Conservation (phyloP, 202 grass and related monocot species). For the Panicum virgatum region DNA sequence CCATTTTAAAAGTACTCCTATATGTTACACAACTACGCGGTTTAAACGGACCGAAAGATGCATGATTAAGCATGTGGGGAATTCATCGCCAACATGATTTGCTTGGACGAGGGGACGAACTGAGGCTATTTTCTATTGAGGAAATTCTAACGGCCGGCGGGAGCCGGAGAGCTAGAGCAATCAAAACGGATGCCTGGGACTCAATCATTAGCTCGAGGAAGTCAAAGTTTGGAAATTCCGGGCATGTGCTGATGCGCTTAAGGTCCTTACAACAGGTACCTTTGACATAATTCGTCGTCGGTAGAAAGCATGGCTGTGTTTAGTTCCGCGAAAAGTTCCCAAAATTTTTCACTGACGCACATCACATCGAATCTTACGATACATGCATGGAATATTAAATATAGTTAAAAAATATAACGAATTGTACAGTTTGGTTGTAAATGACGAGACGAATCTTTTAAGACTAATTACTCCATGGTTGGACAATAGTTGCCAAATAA, state of each 20-base stretch:
- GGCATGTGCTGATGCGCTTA: conserved; percentile 3
- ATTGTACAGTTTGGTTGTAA: too few relatives aligned
- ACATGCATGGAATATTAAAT: too few relatives aligned
- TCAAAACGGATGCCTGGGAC: not conserved
- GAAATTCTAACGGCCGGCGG: not conserved
- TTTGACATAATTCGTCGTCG: not conserved
- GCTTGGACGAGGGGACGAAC: not conserved
- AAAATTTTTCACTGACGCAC: too few relatives aligned
- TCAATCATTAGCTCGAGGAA: not conserved
- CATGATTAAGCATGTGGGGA: not conserved
- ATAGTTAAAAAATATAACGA: too few relatives aligned
- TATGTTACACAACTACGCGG: not conserved
- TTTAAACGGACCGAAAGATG: not conserved
- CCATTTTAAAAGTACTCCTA: not conserved
- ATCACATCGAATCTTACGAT: too few relatives aligned
- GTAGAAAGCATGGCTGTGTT: not conserved
- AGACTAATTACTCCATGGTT: too few relatives aligned
- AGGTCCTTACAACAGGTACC: not conserved
- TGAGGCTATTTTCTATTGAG: not conserved
- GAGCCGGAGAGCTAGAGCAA: not conserved
- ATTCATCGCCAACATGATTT: not conserved
- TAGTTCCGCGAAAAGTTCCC: too few relatives aligned
- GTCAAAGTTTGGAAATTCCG: not conserved
- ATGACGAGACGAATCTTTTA: too few relatives aligned
- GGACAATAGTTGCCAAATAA: too few relatives aligned